These are phyloP conservation scores for Colletotrichum sp. DNA, from an alignment of 2,329 filamentous ascomycete species.

Conservation along the genomic window DNA sequence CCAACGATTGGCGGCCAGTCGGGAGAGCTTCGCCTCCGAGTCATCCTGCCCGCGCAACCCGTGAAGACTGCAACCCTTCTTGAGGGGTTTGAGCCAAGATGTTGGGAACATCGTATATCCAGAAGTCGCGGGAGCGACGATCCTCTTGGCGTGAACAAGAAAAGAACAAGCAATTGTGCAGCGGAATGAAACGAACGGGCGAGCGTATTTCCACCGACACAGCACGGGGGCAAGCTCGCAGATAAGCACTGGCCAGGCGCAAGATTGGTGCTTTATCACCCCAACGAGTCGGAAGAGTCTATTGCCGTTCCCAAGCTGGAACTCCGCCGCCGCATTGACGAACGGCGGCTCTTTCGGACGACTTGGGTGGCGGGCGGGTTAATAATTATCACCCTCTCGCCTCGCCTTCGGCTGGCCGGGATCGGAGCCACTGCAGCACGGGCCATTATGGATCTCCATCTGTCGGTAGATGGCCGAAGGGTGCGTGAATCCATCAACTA, in stretches of 20 bases:
- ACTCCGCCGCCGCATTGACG: not conserved
- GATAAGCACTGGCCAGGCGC: not conserved
- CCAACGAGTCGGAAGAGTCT: not conserved
- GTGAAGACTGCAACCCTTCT: not conserved
- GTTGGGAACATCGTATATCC: not conserved
- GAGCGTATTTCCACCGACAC: not conserved
- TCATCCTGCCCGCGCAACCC: not conserved
- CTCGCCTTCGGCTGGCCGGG: not conserved
- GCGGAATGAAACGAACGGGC: not conserved
- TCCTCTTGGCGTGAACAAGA: not conserved
- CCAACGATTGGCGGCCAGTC: not conserved
- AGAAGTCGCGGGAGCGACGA: not conserved
- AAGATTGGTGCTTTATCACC: not conserved
- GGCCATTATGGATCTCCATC: not conserved
- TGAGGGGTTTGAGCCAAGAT: not conserved
- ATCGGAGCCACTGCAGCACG: not conserved
- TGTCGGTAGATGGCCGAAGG: not conserved
- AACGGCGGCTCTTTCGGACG: not conserved
- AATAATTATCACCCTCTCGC: not conserved
- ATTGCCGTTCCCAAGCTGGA: not conserved
- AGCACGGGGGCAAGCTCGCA: not conserved
- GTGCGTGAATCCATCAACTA: not conserved
- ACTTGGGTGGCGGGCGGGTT: not conserved
- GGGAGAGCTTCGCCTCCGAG: not conserved
- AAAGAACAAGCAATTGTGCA: not conserved